Conservation (phyloP, 1,284 basidiomycete genomes). For the Calocybe gambosa region DNA sequence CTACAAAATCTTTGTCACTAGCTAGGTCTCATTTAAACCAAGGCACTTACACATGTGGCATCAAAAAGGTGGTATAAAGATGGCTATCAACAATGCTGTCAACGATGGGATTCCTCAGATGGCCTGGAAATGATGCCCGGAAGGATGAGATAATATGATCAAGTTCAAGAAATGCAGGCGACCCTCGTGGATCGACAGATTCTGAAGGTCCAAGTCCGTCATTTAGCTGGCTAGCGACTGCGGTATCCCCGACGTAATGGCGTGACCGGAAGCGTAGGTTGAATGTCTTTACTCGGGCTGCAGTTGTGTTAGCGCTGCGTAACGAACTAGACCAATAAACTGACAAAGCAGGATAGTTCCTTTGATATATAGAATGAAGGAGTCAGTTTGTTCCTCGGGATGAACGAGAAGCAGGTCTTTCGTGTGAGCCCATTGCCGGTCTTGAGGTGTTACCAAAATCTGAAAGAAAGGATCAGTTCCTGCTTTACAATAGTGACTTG, state of each 20-base stretch:
- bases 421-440: slow-evolving; percentile 66
- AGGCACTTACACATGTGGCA: slow-evolving; percentile 54
- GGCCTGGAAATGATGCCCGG: slow-evolving; percentile 51
- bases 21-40: slow-evolving; percentile 2
- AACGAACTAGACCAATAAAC: slow-evolving; percentile 9
- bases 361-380: slow-evolving; percentile 73
- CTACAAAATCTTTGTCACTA: slow-evolving; percentile 26
- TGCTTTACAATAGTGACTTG: slow-evolving; percentile 6
- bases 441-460: slow-evolving; percentile 46
- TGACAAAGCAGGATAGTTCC: slow-evolving; percentile 56
- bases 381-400: slow-evolving; percentile 59
- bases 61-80: slow-evolving; percentile 56
- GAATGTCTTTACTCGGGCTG: slow-evolving; percentile 63
- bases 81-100: slow-evolving; percentile 58
- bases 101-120: slow-evolving; percentile 48
- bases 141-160: slow-evolving; percentile 55
- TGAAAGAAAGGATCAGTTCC: slow-evolving; percentile 22
- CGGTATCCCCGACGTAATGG: slow-evolving; percentile 49
- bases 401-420: slow-evolving; percentile 52
- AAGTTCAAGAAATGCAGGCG: slow-evolving; percentile 59
- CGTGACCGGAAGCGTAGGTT: slow-evolving; percentile 60
- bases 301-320: slow-evolving; percentile 1
- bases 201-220: slow-evolving; percentile 27
- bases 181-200: slow-evolving; percentile 48
- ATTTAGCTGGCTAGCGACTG: slow-evolving; percentile 29